Evolutionary conservation across 2,329 filamentous ascomycete species (phyloP), one percentile per base, ranked within the genome.

Genomic region (Epicoccum nigrum): DNA sequence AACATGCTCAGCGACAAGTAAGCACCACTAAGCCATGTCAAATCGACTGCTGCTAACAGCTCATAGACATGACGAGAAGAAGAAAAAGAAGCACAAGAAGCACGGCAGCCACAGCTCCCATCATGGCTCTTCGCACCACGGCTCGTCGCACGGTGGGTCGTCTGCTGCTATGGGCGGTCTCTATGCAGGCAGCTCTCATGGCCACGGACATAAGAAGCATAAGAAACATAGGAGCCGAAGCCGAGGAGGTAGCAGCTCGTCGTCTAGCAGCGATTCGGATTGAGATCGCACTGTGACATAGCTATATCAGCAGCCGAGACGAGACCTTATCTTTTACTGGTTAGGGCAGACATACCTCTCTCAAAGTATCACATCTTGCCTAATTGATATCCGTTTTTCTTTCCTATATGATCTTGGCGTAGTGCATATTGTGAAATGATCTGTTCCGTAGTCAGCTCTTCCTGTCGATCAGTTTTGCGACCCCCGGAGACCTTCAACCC

Each of bases 1-100:
- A 83, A 83, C 52, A 59, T 79, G 30, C 54, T 83, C 6, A 79
- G 80, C 45, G 71, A 74, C 43, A 73, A 75, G 71, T 73, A 64
- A 64, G 67, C 11, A 12, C 5, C 21, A 6, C 11, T 9, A 8
- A 3, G 16, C 7, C 3, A 4, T 15, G 11, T 2, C n/a, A 2
- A 16, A 1, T 15, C 28, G 13, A 2, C 2, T 25, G 11, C 23
- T 35, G 25, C 55, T 64, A 41, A 63, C 47, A 37, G 6, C 5
- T 37, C 19, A 32, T 40, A 64, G 60, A 38, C 66, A 66, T 37
- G 65, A 70, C 54, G 65, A 69, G 30, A 70, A 71, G 60, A 68
- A 73, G 50, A 59, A 71, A 16, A 73, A 71, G 59, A 70, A 73
- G 50, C 60, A 71, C 23, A 73, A 73, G 59, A 72, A 72, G 60